Percentiles rank a stretch among this genome's conserved stretches.
Conservation (phyloP, 2,329 filamentous ascomycete species). For the Ophiocordyceps robertsii region DNA sequence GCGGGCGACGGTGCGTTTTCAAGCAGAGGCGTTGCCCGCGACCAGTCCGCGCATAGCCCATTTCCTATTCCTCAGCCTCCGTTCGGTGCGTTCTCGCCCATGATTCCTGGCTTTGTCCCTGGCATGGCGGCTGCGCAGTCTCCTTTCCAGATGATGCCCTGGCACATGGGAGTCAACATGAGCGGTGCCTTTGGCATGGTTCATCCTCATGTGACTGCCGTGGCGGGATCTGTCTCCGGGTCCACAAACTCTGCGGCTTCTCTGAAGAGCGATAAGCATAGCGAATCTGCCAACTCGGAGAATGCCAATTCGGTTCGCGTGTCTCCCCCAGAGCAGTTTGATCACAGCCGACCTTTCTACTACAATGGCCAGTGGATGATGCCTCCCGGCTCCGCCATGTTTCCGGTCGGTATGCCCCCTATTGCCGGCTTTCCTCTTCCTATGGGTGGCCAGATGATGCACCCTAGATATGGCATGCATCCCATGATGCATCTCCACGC, state of each 20-base stretch:
- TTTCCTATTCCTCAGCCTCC: constrained; percentile 14
- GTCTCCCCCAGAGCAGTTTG: constrained; percentile 30
- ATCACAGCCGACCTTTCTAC: constrained; percentile 29
- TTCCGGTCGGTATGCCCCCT: constrained; percentile 15
- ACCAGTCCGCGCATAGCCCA: constrained; percentile 8
- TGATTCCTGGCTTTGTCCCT: constrained; percentile 18
- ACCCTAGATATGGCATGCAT: constrained; percentile 6
- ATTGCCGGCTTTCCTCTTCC: constrained; percentile 13
- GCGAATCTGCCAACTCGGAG: constrained; percentile 16
- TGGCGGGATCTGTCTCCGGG: constrained; percentile 5
- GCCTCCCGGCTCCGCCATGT: constrained; percentile 12
- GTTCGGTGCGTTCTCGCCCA: constrained; percentile 15
- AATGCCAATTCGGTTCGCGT: constrained; percentile 18
- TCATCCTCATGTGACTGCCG: constrained; percentile 10
- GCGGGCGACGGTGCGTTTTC: constrained; percentile 7
- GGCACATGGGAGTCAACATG: constrained; percentile 25
- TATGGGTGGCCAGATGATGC: constrained; percentile 11
- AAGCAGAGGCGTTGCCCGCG: neutral
- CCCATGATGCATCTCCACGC: constrained; percentile 11
- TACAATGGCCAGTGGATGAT: constrained; percentile 31
- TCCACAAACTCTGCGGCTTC: constrained; percentile 10
- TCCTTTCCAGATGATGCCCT: constrained; percentile 24
- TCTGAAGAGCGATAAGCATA: constrained; percentile 13
- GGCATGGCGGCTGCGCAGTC: constrained; percentile 16
- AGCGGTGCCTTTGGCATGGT: constrained; percentile 13